Conservation (phyloP, 257 asterid species). For the Paulownia fortunei region DNA sequence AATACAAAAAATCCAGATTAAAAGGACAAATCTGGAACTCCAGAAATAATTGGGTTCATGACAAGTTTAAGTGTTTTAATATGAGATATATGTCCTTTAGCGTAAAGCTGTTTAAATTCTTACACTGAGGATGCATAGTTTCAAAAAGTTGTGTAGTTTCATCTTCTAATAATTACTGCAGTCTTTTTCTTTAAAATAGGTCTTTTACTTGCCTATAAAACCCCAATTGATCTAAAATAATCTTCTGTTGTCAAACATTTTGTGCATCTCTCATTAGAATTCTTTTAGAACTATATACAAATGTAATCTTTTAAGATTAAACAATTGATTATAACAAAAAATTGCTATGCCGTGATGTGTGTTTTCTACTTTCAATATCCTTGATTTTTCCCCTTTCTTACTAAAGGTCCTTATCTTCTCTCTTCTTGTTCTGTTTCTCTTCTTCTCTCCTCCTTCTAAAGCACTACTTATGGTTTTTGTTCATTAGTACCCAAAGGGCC, state of each 20-base stretch:
- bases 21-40: not conserved
- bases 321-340: constrained; percentile 1
- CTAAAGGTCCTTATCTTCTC: not conserved
- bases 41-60: not conserved
- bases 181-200: not conserved
- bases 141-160: not conserved
- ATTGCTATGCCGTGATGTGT: not conserved
- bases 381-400: not conserved
- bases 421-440: not conserved
- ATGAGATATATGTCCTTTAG: not conserved
- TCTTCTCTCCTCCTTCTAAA: not conserved
- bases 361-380: constrained; percentile 1
- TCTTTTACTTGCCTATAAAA: not conserved
- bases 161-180: not conserved
- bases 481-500: not conserved
- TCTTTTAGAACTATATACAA: not conserved
- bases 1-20: not conserved
- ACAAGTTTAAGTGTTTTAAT: constrained; percentile 5
- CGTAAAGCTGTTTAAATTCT: not conserved
- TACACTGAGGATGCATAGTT: not conserved
- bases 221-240: not conserved
- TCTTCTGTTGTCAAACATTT: not conserved
- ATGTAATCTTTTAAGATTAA: not conserved
- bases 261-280: not conserved
- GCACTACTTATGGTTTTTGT: not conserved